phyloP scores from a whole-genome alignment of 2,329 filamentous ascomycete genomes.

The Aspergillus calidoustus region DNA sequence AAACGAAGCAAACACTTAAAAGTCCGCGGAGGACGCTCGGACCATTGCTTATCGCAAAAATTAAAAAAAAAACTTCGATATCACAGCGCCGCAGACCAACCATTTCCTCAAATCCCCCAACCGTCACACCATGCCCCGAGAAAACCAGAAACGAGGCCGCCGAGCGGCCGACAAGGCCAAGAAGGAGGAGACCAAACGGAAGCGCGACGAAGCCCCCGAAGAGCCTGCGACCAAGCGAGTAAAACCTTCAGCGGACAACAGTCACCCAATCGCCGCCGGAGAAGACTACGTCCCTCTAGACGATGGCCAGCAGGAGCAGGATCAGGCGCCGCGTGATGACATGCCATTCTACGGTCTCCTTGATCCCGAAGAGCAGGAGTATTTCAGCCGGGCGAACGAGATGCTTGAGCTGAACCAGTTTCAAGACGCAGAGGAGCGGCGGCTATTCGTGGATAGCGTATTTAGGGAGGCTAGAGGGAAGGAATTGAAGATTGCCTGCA shows the following conservation, averaged over 20 bases:
- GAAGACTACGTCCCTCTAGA: conserved; percentile 46
- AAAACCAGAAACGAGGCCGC: conserved; percentile 53
- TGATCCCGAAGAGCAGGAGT: conserved; percentile 90
- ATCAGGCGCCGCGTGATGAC: conserved; percentile 50
- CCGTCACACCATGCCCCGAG: conserved; percentile 47
- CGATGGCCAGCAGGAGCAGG: conserved; percentile 29
- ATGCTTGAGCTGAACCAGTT: conserved; percentile 91
- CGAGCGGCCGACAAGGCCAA: conserved; percentile 47
- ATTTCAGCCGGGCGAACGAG: conserved; percentile 88
- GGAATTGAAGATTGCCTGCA: conserved; percentile 93
- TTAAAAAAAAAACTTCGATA: conserved; percentile 23
- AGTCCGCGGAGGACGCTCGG: conserved; percentile 35
- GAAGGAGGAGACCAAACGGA: conserved; percentile 44
- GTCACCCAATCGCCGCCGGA: conserved; percentile 28
- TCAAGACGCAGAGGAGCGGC: conserved; percentile 71
- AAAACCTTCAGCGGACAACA: conserved; percentile 38
- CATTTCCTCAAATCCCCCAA: conserved; percentile 12
- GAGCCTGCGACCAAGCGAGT: conserved; percentile 43
- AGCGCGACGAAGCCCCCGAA: conserved; percentile 40
- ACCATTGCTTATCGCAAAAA: conserved; percentile 43
- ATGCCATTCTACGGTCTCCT: conserved; percentile 91
- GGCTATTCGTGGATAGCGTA: conserved; percentile 76
- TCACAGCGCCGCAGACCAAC: background rate
- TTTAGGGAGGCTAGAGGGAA: conserved; percentile 87
- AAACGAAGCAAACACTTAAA: conserved; percentile 37